A percentile compares a stretch with the other conserved stretches of the same genome.
phyloP scores from a whole-genome alignment of 129 eudicot genomes.

The Artemisia annua region DNA sequence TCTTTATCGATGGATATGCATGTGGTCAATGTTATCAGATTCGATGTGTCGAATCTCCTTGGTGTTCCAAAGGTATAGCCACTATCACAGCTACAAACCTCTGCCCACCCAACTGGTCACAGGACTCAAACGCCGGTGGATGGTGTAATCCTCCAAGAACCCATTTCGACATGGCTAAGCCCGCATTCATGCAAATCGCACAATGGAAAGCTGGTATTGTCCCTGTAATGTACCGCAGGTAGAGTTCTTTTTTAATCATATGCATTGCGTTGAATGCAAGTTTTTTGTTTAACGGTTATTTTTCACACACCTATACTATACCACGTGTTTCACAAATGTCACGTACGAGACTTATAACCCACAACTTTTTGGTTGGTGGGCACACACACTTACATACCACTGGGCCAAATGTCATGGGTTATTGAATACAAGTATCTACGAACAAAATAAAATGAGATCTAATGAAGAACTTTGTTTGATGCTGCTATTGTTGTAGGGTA shows the following conservation, averaged over 20 bases:
- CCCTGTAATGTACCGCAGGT: conserved; percentile 71
- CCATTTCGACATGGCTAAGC: conserved; percentile 81
- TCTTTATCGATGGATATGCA: conserved; percentile 60
- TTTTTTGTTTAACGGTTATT: no score
- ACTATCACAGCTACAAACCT: conserved; percentile 67
- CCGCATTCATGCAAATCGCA: conserved; percentile 76
- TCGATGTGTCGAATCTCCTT: conserved; percentile 52
- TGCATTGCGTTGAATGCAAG: neutral
- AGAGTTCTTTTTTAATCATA: neutral
- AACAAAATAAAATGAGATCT: neutral
- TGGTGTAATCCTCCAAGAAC: conserved; percentile 91
- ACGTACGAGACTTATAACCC: neutral
- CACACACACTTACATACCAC: neutral
- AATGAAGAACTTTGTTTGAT: neutral
- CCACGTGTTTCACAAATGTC: neutral
- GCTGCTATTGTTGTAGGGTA: conserved; percentile 38
- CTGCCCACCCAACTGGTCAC: conserved; percentile 74
- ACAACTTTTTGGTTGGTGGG: neutral
- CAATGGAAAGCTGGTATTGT: conserved; percentile 76
- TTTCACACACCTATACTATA: neutral
- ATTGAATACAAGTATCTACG: neutral
- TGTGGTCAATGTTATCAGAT: conserved; percentile 71
- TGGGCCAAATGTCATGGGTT: neutral
- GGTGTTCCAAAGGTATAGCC: conserved; percentile 42
- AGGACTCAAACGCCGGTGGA: conserved; percentile 60